Percentiles rank a stretch among this genome's conserved stretches.
These are phyloP conservation scores for Calonectria pseudoreteaudii DNA, from an alignment of 2,329 filamentous ascomycete genomes.

Conservation along the genomic window DNA sequence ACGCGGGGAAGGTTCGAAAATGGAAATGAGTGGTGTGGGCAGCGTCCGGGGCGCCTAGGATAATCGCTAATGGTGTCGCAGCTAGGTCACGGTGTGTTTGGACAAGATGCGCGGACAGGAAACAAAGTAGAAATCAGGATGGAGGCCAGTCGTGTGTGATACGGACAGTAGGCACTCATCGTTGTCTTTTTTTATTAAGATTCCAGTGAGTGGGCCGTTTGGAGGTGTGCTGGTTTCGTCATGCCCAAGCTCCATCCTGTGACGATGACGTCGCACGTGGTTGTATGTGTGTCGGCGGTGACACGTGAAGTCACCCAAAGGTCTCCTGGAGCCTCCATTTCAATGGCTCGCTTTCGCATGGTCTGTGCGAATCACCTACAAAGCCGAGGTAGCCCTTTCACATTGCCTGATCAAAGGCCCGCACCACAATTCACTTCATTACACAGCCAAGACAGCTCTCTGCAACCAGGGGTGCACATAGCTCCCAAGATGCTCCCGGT, in stretches of 20 bases:
- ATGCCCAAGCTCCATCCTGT: slow-evolving; percentile 22
- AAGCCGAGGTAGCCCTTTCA: slow-evolving; percentile 16
- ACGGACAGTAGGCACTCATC: slow-evolving; percentile 29
- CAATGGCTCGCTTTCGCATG: background rate
- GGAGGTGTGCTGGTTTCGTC: slow-evolving; percentile 20
- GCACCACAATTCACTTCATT: background rate
- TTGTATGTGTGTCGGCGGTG: slow-evolving; percentile 14
- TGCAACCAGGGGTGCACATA: background rate
- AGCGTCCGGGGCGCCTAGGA: slow-evolving; percentile 12
- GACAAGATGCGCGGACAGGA: background rate
- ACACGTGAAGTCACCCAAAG: slow-evolving; percentile 43
- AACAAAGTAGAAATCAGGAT: slow-evolving; percentile 17
- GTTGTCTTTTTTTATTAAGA: slow-evolving; percentile 12
- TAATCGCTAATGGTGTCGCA: slow-evolving; percentile 4
- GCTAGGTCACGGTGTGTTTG: slow-evolving; percentile 28
- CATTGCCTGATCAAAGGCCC: slow-evolving; percentile 6
- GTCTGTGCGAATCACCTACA: slow-evolving; percentile 12
- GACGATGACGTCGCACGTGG: slow-evolving; percentile 29
- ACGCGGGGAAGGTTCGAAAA: slow-evolving; percentile 25
- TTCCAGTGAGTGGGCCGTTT: slow-evolving; percentile 35
- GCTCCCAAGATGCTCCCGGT: background rate
- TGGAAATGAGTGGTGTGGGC: slow-evolving; percentile 19
- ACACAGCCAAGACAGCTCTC: background rate
- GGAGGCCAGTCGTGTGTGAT: slow-evolving; percentile 27
- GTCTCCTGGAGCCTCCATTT: background rate